Base-by-base conservation (phyloP, 371 early-diverging fungal genomes). In the Mucor velutinosus region DNA sequence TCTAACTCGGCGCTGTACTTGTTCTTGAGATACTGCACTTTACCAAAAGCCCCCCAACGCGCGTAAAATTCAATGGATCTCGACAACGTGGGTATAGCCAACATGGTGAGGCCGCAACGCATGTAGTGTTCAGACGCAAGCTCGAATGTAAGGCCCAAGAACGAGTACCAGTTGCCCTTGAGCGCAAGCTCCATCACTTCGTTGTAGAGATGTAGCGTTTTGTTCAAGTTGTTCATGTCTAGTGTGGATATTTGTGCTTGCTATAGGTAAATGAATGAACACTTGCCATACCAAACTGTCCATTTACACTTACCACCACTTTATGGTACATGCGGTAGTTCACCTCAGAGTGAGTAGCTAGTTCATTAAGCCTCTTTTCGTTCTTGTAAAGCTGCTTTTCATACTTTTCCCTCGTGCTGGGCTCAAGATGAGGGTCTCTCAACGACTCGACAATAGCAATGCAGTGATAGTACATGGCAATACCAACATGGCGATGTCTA, bases 381-480 rank as follows among this genome's bases (percentile, higher is more conserved):
- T 72, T 75, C 21, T 69, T 63, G 30, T 61, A 21, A 3, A 78
- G 60, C 15, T 68, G 75, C 0, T 35, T 43, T 25, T 39, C 45
- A 23, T 80, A 78, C n/a, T 72, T 74, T 33, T 70, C 58, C 7
- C 63, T 65, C 1, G 53, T 61, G 3, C 45, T 58, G 3, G 73
- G 62, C 30, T 75, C 78, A 17, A 80, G 43, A 4, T 41, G 10
- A 5, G 58, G 39, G 39, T 76, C 67, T 23, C 80, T 71, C 2
- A 82, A 35, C 7, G 73, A 59, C 19, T 76, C 76, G 30, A 82
- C 76, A 60, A 82, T 66, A 15, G 80, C 47, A 17, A 80, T 61
- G 7, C 72, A 72, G 23, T 82, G 80, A 61, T 79, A 80, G 37
- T 75, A 82, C 51, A 82, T 69, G 27, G 77, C 76, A 43, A 80